A percentile compares a stretch with the other conserved stretches of the same genome.
Conservation (phyloP, 1,139 yeast species). For the Torulaspora pretoriensis region DNA sequence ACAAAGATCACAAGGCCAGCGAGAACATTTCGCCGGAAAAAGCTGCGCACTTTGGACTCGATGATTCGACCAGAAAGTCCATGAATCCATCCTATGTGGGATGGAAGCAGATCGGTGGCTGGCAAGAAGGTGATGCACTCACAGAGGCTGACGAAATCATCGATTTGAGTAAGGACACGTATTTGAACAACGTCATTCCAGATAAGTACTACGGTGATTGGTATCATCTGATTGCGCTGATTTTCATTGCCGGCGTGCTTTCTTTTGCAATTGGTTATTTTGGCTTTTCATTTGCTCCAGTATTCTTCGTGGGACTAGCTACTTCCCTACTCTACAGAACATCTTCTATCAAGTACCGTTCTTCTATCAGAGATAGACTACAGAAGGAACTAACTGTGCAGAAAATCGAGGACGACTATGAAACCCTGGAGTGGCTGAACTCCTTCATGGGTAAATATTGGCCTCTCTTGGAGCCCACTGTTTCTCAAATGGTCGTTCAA, state of each 20-base stretch:
- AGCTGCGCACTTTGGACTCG: slow-evolving; percentile 37
- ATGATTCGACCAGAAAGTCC: slow-evolving; percentile 40
- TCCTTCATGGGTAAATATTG: slow-evolving; percentile 84
- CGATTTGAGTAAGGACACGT: slow-evolving; percentile 64
- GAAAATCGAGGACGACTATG: slow-evolving; percentile 80
- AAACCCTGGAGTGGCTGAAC: slow-evolving; percentile 93
- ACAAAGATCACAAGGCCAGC: slow-evolving; percentile 15
- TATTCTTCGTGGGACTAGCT: slow-evolving; percentile 62
- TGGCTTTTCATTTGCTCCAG: slow-evolving; percentile 72
- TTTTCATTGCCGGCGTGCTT: slow-evolving; percentile 59
- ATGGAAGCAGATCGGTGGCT: slow-evolving; percentile 92
- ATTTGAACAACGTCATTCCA: slow-evolving; percentile 68
- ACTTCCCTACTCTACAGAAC: slow-evolving; percentile 72
- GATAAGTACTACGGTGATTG: slow-evolving; percentile 83
- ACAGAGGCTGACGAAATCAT: slow-evolving; percentile 65
- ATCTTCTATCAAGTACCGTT: slow-evolving; percentile 74
- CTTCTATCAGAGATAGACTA: slow-evolving; percentile 67
- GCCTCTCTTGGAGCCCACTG: slow-evolving; percentile 85
- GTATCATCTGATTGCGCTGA: slow-evolving; percentile 80
- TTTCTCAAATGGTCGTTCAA: slow-evolving; percentile 78
- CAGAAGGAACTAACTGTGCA: slow-evolving; percentile 81
- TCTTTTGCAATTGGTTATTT: slow-evolving; percentile 81
- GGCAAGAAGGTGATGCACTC: slow-evolving; percentile 64
- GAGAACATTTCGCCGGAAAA: slow-evolving; percentile 32
- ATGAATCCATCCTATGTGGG: slow-evolving; percentile 72